Conservation (phyloP, 2,329 filamentous ascomycete genomes). For the Amauroascus verrucosus region DNA sequence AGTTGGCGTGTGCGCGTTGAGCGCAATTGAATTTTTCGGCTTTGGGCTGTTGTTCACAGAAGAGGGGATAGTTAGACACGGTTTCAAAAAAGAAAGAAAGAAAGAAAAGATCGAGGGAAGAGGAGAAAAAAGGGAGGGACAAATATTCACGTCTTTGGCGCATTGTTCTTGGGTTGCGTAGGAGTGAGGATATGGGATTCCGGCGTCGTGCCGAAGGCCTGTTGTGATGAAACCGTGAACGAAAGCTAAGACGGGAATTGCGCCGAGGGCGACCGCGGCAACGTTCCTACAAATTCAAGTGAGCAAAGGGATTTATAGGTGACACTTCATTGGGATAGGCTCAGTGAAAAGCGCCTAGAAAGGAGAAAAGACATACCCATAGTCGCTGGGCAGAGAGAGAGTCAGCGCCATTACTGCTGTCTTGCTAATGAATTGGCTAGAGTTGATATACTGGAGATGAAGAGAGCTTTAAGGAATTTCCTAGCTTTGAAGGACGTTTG, state of each 20-base stretch:
- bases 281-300: conserved; percentile 39
- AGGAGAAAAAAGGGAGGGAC: neutral
- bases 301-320: neutral
- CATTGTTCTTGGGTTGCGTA: conserved; percentile 49
- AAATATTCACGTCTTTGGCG: conserved; percentile 37
- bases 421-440: no score
- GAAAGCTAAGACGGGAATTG: conserved; percentile 43
- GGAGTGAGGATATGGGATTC: conserved; percentile 48
- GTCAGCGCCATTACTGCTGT: conserved; percentile 26
- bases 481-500: neutral
- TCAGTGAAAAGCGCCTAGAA: neutral
- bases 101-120: neutral
- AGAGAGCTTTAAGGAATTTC: neutral
- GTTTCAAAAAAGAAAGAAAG: neutral
- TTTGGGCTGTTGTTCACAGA: conserved; percentile 24
- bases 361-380: conserved; percentile 36
- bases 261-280: conserved; percentile 44
- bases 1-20: conserved; percentile 50
- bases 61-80: neutral
- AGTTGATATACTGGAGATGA: no score
- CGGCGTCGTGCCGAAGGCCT: conserved; percentile 41
- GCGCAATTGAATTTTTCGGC: conserved; percentile 45
- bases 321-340: neutral
- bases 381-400: conserved; percentile 39
- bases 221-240: conserved; percentile 43